Conservation (phyloP, 2,329 filamentous ascomycete species). For the Ceratocystis cacaofunesta region DNA sequence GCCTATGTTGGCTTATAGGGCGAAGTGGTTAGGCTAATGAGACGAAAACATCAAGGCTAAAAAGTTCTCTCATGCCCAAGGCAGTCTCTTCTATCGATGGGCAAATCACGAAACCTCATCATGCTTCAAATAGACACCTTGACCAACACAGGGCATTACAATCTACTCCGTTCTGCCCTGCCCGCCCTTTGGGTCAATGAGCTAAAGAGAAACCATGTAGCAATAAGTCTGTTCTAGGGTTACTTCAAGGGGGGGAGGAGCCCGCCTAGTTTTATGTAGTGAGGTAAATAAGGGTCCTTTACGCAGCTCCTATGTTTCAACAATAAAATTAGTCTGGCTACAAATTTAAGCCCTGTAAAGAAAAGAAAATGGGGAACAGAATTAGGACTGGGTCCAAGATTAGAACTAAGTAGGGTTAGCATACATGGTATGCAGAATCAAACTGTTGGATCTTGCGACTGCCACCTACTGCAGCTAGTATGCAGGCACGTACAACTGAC, state of each 20-base stretch:
- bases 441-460: neutral
- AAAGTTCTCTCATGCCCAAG: neutral
- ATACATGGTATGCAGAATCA: no score
- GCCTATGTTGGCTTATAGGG: no score
- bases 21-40: no score
- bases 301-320: neutral
- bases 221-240: neutral
- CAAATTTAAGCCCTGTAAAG: neutral
- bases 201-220: no score
- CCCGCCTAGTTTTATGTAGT: neutral
- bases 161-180: neutral
- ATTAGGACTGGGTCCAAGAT: no score
- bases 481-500: no score
- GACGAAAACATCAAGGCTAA: neutral
- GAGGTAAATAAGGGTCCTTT: neutral
- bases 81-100: neutral
- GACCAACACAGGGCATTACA: neutral
- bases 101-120: neutral
- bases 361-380: neutral
- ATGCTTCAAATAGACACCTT: neutral
- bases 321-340: neutral
- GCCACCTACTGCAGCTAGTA: neutral
- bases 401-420: no score
- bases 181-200: no score
- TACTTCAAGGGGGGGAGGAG: neutral